Conservation (phyloP, 2,329 filamentous ascomycete species). For the Trichoderma atroviride region DNA sequence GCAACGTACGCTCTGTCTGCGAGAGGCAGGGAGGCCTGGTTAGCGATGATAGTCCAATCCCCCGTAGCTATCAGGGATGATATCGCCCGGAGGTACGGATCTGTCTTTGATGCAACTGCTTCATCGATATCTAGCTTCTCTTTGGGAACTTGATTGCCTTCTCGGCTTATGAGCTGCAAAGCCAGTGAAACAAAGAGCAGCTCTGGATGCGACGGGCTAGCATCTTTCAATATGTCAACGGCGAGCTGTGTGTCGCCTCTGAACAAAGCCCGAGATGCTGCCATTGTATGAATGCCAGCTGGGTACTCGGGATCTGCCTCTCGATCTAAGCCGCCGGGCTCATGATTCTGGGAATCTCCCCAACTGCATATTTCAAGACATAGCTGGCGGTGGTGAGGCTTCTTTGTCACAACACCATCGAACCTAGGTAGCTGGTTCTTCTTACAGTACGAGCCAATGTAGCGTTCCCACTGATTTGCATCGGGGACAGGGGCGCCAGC, state of each 20-base stretch:
- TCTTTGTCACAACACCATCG: slow-evolving; percentile 64
- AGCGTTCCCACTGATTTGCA: slow-evolving; percentile 59
- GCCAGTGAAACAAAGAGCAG: slow-evolving; percentile 70
- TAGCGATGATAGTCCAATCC: slow-evolving; percentile 73
- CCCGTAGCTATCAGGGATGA: slow-evolving; percentile 76
- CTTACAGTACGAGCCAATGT: slow-evolving; percentile 65
- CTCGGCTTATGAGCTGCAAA: slow-evolving; percentile 63
- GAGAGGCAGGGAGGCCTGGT: slow-evolving; percentile 72
- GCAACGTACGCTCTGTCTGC: slow-evolving; percentile 75
- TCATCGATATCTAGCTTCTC: slow-evolving; percentile 62
- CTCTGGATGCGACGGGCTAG: slow-evolving; percentile 64
- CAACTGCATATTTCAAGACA: slow-evolving; percentile 76
- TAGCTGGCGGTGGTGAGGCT: slow-evolving; percentile 71
- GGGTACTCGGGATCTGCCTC: slow-evolving; percentile 50
- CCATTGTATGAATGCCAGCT: slow-evolving; percentile 68
- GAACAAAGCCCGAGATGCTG: slow-evolving; percentile 75
- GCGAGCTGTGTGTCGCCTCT: slow-evolving; percentile 69
- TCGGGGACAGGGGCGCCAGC: slow-evolving; percentile 52
- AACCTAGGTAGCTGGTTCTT: slow-evolving; percentile 64
- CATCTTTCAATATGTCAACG: slow-evolving; percentile 68
- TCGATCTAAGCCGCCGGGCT: slow-evolving; percentile 48
- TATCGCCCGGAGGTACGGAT: slow-evolving; percentile 79
- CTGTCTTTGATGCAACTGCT: slow-evolving; percentile 63
- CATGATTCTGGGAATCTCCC: slow-evolving; percentile 59
- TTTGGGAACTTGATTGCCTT: slow-evolving; percentile 47